Percentiles rank a stretch among this genome's conserved stretches.
phyloP scores from a whole-genome alignment of 2,329 filamentous ascomycete species.

The Hypomyces rosellus region DNA sequence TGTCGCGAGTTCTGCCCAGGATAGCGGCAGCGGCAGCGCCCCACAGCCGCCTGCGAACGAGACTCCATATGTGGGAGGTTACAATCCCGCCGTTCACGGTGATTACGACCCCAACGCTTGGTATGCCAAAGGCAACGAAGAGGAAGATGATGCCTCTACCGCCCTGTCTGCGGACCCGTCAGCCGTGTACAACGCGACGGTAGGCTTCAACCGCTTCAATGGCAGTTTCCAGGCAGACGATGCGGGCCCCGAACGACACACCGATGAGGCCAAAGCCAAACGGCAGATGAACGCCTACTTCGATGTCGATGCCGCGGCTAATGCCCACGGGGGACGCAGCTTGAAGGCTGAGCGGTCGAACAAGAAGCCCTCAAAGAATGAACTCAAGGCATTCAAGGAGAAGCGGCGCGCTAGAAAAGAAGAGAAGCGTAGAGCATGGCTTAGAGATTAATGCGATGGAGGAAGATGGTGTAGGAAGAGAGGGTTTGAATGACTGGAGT shows the following conservation, averaged over 20 bases:
- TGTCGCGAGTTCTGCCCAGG: constrained; percentile 9
- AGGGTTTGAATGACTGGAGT: constrained; percentile 2
- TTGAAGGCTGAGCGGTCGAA: constrained; percentile 83
- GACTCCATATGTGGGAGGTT: constrained; percentile 58
- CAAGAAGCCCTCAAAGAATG: constrained; percentile 76
- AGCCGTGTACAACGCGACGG: constrained; percentile 58
- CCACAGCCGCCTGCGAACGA: constrained; percentile 30
- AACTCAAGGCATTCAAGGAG: constrained; percentile 87
- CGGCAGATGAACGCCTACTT: constrained; percentile 94
- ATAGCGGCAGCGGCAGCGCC: not conserved
- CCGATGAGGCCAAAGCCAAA: constrained; percentile 78
- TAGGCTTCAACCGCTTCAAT: constrained; percentile 86
- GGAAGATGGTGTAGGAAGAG: not conserved
- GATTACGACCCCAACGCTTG: constrained; percentile 95
- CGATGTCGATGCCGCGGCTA: constrained; percentile 90
- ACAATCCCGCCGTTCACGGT: constrained; percentile 94
- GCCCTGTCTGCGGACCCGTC: constrained; percentile 31
- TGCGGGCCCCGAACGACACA: constrained; percentile 67
- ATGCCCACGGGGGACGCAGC: constrained; percentile 82
- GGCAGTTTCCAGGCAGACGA: constrained; percentile 69
- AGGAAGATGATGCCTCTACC: constrained; percentile 25
- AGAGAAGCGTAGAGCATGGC: constrained; percentile 87
- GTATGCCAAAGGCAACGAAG: constrained; percentile 63
- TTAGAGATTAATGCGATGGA: constrained; percentile 59
- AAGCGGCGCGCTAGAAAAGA: constrained; percentile 86